These are phyloP conservation scores for Prunus kanzakura DNA, from an alignment of 306 rosid species.

Conservation along the genomic window DNA sequence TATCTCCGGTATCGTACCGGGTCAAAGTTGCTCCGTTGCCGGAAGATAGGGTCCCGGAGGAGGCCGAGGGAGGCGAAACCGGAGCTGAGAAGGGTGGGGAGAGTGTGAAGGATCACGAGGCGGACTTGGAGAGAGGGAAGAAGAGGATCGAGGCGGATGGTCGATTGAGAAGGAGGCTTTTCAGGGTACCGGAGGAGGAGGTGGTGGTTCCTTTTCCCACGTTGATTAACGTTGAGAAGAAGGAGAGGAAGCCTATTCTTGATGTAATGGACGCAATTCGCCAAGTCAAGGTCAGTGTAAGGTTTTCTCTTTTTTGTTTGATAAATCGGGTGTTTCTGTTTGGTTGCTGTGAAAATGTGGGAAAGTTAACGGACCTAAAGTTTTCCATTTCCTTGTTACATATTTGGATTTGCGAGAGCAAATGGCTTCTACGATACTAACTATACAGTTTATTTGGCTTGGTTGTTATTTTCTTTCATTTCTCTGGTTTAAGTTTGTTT, in stretches of 20 bases:
- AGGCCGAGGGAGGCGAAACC: not conserved
- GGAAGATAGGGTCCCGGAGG: constrained; percentile 41
- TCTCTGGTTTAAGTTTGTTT: not conserved
- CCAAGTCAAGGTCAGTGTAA: constrained; percentile 68
- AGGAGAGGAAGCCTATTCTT: constrained; percentile 57
- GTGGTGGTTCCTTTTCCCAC: constrained; percentile 68
- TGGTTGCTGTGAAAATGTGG: not conserved
- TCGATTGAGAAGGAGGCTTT: constrained; percentile 37
- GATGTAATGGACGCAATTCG: constrained; percentile 84
- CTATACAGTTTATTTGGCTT: not conserved
- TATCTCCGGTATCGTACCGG: constrained; percentile 61
- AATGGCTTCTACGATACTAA: not conserved
- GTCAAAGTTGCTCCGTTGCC: constrained; percentile 78
- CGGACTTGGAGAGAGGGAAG: constrained; percentile 45
- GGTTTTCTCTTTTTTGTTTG: not conserved
- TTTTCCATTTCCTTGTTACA: not conserved
- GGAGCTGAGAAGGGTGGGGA: constrained; percentile 9
- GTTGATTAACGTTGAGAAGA: constrained; percentile 59
- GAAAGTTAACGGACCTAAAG: not conserved
- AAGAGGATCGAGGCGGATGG: constrained; percentile 44
- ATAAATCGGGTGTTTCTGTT: not conserved
- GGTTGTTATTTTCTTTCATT: not conserved
- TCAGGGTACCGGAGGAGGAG: constrained; percentile 51
- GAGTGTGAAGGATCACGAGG: constrained; percentile 12
- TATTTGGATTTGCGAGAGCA: not conserved